Evolutionary conservation across 768 basidiomycete genomes (phyloP).

Genomic region (Leccinellum luteum): DNA sequence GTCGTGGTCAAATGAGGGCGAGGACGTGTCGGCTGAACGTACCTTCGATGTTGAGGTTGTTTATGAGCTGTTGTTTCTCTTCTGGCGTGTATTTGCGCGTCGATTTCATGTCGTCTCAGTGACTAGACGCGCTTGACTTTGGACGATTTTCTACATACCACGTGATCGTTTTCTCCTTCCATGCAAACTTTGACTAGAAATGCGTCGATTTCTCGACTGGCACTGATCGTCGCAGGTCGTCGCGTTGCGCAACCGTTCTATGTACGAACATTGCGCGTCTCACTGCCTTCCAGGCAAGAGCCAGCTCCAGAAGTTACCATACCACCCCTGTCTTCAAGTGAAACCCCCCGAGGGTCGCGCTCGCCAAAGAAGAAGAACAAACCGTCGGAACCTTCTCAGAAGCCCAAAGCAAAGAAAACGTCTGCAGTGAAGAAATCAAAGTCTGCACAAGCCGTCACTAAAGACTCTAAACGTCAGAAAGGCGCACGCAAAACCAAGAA

Average conservation of each 20-base stretch:
- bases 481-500: conserved; percentile 1
- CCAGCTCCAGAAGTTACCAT: not conserved
- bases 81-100: conserved; percentile 50
- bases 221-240: conserved; percentile 14
- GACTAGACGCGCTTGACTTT: not conserved
- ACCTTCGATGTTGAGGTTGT: conserved; percentile 83
- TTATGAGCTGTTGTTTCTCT: conserved; percentile 72
- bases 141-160: not conserved
- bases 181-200: conserved; percentile 11
- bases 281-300: not conserved
- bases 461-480: not conserved
- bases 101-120: conserved; percentile 19
- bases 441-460: not conserved
- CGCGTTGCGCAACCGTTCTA: conserved; percentile 17
- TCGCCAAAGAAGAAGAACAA: conserved; percentile 3
- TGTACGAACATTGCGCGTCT: conserved; percentile 11
- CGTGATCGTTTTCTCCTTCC: not conserved
- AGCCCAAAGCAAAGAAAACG: conserved; percentile 1
- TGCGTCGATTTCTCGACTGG: conserved; percentile 2
- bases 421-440: conserved; percentile 7
- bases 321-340: not conserved
- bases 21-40: not conserved
- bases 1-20: not conserved
- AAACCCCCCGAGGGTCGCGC: too few species aligned
- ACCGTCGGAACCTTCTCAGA: not conserved